Conservation (phyloP, 2,329 filamentous ascomycete species). For the Teratosphaeria viscida region DNA sequence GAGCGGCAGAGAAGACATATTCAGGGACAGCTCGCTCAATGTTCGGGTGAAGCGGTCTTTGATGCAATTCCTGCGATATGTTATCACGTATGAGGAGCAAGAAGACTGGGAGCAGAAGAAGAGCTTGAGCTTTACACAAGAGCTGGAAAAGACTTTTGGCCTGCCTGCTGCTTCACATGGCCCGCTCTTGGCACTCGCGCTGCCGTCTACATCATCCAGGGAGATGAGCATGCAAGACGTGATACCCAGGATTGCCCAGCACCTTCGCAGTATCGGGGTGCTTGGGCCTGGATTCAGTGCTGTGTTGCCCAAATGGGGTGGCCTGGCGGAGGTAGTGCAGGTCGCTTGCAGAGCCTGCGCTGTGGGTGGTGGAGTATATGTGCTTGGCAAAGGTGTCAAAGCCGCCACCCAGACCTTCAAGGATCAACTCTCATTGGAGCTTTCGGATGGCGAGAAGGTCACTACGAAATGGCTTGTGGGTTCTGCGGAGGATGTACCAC, state of each 20-base stretch:
- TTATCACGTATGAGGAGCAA: slow-evolving; percentile 59
- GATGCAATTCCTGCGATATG: slow-evolving; percentile 91
- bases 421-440: slow-evolving; percentile 11
- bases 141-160: slow-evolving; percentile 45
- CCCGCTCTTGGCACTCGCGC: slow-evolving; percentile 57
- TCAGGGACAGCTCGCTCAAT: slow-evolving; percentile 64
- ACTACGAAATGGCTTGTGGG: slow-evolving; percentile 22
- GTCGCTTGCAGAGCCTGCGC: slow-evolving; percentile 83
- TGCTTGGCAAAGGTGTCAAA: slow-evolving; percentile 62
- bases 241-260: slow-evolving; percentile 61
- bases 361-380: slow-evolving; percentile 84
- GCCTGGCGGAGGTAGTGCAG: slow-evolving; percentile 78
- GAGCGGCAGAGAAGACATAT: slow-evolving; percentile 84
- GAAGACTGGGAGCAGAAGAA: slow-evolving; percentile 51
- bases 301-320: slow-evolving; percentile 87
- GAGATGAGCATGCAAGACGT: slow-evolving; percentile 56
- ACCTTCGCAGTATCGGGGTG: slow-evolving; percentile 75
- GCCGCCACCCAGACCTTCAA: slow-evolving; percentile 13
- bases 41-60: slow-evolving; percentile 71
- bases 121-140: slow-evolving; percentile 45
- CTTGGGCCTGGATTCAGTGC: slow-evolving; percentile 85
- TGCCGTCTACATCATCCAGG: slow-evolving; percentile 52
- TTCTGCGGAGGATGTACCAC: slow-evolving; percentile 15
- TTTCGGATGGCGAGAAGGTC: slow-evolving; percentile 22
- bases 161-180: slow-evolving; percentile 55